A percentile compares a stretch with the other conserved stretches of the same genome.
These are phyloP conservation scores for Conticribra guillardii DNA, from an alignment of 108 stramenopile genomes.

Conservation along the genomic window DNA sequence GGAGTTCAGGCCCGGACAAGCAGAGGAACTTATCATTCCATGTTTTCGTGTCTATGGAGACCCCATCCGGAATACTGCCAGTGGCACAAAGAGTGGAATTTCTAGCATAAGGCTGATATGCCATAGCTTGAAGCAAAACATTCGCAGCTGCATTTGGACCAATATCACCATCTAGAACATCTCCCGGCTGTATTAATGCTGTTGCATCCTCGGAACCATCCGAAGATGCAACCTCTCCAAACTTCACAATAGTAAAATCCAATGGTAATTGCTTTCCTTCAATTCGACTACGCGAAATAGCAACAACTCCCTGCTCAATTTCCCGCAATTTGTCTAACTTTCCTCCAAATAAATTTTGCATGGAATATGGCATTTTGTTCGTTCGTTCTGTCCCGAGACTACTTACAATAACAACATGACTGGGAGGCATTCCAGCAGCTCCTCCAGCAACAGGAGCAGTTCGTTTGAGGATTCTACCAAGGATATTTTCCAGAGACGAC, in stretches of 20 bases:
- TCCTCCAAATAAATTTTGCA: constrained; percentile 76
- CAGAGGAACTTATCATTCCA: constrained; percentile 77
- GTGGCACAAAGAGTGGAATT: constrained; percentile 52
- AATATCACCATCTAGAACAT: constrained; percentile 41
- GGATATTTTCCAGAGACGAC: constrained; percentile 49
- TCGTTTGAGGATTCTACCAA: constrained; percentile 68
- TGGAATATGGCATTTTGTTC: constrained; percentile 75
- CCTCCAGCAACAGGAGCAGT: constrained; percentile 54
- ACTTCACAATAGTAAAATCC: constrained; percentile 85
- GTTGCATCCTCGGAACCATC: constrained; percentile 20
- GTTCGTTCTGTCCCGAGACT: constrained; percentile 81
- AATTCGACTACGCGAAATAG: constrained; percentile 51
- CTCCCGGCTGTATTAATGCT: constrained; percentile 58
- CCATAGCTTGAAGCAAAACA: constrained; percentile 54
- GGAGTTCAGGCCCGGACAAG: constrained; percentile 80
- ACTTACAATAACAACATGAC: constrained; percentile 73
- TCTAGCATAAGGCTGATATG: constrained; percentile 55
- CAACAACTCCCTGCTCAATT: constrained; percentile 68
- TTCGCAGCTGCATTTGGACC: constrained; percentile 51
- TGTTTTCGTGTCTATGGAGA: constrained; percentile 19
- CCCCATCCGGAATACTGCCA: constrained; percentile 23
- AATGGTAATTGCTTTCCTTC: constrained; percentile 49
- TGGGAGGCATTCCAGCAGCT: constrained; percentile 65
- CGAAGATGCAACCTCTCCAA: constrained; percentile 54
- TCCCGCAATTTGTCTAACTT: constrained; percentile 75